A percentile compares a stretch with the other conserved stretches of the same genome.
Conservation (phyloP, 192 early-diverging fungal species). For the Polychytrium aggregatum region DNA sequence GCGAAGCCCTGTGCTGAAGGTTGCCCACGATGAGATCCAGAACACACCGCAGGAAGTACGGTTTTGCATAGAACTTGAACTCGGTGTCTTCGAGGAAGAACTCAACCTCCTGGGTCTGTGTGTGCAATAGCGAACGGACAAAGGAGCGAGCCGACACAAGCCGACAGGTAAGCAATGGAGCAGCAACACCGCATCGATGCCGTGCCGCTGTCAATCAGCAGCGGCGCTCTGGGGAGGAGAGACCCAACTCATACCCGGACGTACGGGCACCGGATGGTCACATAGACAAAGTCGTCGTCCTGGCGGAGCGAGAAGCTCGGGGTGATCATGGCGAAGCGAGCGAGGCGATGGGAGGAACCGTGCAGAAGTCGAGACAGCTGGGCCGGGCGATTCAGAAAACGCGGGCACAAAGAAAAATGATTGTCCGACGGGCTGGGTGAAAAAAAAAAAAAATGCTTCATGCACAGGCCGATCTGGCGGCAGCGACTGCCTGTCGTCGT, state of each 20-base stretch:
- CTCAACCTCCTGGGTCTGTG: constrained; percentile 78
- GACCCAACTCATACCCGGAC: constrained; percentile 39
- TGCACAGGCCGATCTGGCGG: too few relatives aligned
- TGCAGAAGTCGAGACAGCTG: too few relatives aligned
- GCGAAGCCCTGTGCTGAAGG: neutral
- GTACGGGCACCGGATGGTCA: constrained; percentile 72
- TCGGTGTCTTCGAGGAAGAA: constrained; percentile 68
- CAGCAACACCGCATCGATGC: neutral
- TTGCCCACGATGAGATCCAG: neutral
- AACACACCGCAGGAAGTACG: constrained; percentile 77
- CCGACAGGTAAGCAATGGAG: neutral
- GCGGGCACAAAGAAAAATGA: too few relatives aligned
- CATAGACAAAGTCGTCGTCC: constrained; percentile 58
- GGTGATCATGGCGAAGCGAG: too few relatives aligned
- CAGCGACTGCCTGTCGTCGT: too few relatives aligned
- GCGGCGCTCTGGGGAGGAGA: neutral
- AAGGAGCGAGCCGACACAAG: neutral
- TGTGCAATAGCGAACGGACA: too few relatives aligned
- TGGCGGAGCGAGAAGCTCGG: constrained; percentile 72
- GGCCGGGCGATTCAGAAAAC: too few relatives aligned
- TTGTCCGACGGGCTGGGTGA: too few relatives aligned
- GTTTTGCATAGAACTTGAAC: constrained; percentile 79
- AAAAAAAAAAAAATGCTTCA: too few relatives aligned
- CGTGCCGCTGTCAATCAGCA: neutral
- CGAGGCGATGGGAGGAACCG: too few relatives aligned